Evolutionary conservation across 2,329 filamentous ascomycete species (phyloP), one percentile per base, ranked within the genome.

Genomic region (Beauveria sp.): DNA sequence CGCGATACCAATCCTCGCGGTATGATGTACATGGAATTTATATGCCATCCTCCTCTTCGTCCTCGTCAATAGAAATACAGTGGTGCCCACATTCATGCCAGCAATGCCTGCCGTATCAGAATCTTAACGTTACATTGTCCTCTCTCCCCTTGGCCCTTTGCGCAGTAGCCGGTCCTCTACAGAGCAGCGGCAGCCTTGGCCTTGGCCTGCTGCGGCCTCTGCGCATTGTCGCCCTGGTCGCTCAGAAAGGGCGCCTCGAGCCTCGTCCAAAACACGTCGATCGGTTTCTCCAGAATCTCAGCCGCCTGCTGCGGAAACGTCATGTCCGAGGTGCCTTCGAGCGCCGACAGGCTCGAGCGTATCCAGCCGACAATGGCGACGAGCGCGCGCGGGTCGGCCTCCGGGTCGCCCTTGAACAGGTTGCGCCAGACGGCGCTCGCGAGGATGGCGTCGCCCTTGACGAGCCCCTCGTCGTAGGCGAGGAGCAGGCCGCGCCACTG

Each of bases 351-450:
- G 28, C 74, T 74, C 22, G 74, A 73, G 48, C 83, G 75, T 75
- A 86, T 82, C 81, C 81, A 86, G 38, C 77, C 78, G 24, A 85
- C 83, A 52, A 85, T 75, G 56, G 81, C 81, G 2, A 82, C 79
- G 54, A 86, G 72, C 31, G 73, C 68, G 58, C 81, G 73, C 42
- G 79, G 73, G 65, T 86, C 82, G 18, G 79, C 76, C 63, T 83
- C 79, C 31, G 79, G 76, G 53, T 76, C 74, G 24, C 85, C 91
- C 77, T 93, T 92, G 80, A 91, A 96, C 61, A 99, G 72, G 75
- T 98, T 98, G 70, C 95, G 83, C 95, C 95, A 99, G 53, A 99
- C 80, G 9, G 95, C 95, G 48, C 89, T 82, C 3, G 88, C 90
- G 16, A 95, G 80, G 61, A 90, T 84, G 16, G 89, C 87, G 72